Percentiles rank a stretch among this genome's conserved stretches.
Evolutionary conservation across 2,329 filamentous ascomycete genomes (phyloP).

Genomic region (Ceratocystis huliohia): DNA sequence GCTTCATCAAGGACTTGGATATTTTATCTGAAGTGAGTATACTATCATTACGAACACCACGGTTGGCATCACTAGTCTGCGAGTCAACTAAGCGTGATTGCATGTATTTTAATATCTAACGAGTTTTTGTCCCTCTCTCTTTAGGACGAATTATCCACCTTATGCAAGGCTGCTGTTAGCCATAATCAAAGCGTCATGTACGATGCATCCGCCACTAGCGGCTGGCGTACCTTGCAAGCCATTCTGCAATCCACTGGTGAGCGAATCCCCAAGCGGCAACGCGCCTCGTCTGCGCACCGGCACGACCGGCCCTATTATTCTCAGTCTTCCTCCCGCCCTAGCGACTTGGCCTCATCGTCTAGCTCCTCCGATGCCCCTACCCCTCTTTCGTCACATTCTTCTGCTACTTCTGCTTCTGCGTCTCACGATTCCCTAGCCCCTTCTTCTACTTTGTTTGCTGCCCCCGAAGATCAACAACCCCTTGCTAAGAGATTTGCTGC

Average conservation of each 20-base stretch:
- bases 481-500: conserved; percentile 55
- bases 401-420: conserved; percentile 7
- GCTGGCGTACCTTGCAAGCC: conserved; percentile 86
- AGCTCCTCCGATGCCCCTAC: conserved; percentile 25
- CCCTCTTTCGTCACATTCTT: conserved; percentile 22
- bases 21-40: conserved; percentile 66
- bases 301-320: not conserved
- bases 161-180: conserved; percentile 71
- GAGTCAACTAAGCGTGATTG: not conserved
- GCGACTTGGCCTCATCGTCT: conserved; percentile 24
- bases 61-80: not conserved
- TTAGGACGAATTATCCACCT: conserved; percentile 76
- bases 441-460: conserved; percentile 13
- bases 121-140: conserved; percentile 11
- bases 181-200: conserved; percentile 71
- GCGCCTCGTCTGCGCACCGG: conserved; percentile 19
- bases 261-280: conserved; percentile 67
- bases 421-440: not conserved
- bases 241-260: conserved; percentile 97
- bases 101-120: conserved; percentile 18
- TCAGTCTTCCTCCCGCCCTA: conserved; percentile 23
- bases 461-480: conserved; percentile 35
- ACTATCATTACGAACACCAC: not conserved
- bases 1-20: conserved; percentile 67
- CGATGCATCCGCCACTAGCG: conserved; percentile 71